Base-by-base conservation (phyloP, 352 stramenopile species). In the Plasmopara viticola region DNA sequence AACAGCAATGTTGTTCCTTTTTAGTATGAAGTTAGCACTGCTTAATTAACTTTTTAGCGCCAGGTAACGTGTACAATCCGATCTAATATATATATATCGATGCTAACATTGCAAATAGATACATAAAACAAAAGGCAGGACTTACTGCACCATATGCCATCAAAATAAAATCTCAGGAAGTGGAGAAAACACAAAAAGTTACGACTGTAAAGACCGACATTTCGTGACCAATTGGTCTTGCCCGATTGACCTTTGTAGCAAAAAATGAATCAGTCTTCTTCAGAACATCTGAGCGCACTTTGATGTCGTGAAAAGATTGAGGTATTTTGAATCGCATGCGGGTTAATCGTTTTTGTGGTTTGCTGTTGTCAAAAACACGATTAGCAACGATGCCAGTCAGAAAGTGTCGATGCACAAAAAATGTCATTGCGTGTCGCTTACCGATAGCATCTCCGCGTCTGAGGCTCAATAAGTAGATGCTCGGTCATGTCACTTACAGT, bases 381-480 rank as follows among this genome's bases (percentile, higher is more conserved):
- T 25, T 25, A 3, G 20, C 20, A 25, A 25, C 1, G 20, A 25
- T 25, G 20, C 20, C 20, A 25, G 20, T 25, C 20, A 25, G 20
- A 25, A 25, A 25, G 20, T 25, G 20, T 25, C 20, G 20, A 25
- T 25, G 20, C 20, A 25, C 1, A 25, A 25, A 25, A 25, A 25
- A 38, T 34, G 2, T 31, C 10, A 63, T 15, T 12, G 12, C 47
- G n/a, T 51, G 18, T 35, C 31, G 67, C 71, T 6, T 62, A 89
- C 78, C 76, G 72, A 51, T 90, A 94, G 65, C 83, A 90, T 47
- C 91, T 94, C 78, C 77, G 91, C 33, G 77, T 78, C 53, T 94
- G 83, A 9, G 78, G 78, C 51, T 94, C 83, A 31, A 94, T 62
- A 55, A 94, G 79, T 30, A 94, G 42, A 42, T 90, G 73, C 44